These are phyloP conservation scores for Hibiscus tridactylites DNA, from an alignment of 345 rosid genomes.

Conservation along the genomic window DNA sequence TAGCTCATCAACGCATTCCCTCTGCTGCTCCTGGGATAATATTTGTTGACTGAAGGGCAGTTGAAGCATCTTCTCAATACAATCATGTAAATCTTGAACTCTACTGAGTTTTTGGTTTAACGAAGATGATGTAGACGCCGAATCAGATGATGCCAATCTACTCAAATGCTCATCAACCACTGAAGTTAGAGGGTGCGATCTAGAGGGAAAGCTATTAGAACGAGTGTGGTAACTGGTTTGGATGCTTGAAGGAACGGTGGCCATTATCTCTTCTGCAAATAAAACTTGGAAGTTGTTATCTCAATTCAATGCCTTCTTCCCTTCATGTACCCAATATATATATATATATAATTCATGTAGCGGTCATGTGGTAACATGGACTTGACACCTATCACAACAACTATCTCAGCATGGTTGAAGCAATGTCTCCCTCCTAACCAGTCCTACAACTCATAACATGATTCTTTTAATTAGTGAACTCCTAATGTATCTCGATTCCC, in stretches of 20 bases:
- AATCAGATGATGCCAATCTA: neutral
- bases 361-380: neutral
- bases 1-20: constrained; percentile 8
- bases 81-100: constrained; percentile 15
- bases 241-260: neutral
- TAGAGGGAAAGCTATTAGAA: constrained; percentile 2
- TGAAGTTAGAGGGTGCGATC: constrained; percentile 11
- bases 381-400: neutral
- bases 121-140: neutral
- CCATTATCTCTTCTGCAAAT: constrained; percentile 10
- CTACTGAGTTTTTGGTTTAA: neutral
- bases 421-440: neutral
- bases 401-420: neutral
- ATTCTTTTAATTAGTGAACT: neutral
- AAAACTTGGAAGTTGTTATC: neutral
- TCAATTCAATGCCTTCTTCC: neutral
- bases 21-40: constrained; percentile 14
- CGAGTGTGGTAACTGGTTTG: constrained; percentile 11
- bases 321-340: constrained; percentile 1
- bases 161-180: neutral
- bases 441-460: neutral
- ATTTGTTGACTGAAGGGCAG: constrained; percentile 14
- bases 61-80: constrained; percentile 4
- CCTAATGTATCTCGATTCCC: neutral
- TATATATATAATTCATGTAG: too few relatives aligned